These are phyloP conservation scores for Scytalidium sp. DNA, from an alignment of 2,329 filamentous ascomycete species.

Conservation along the genomic window DNA sequence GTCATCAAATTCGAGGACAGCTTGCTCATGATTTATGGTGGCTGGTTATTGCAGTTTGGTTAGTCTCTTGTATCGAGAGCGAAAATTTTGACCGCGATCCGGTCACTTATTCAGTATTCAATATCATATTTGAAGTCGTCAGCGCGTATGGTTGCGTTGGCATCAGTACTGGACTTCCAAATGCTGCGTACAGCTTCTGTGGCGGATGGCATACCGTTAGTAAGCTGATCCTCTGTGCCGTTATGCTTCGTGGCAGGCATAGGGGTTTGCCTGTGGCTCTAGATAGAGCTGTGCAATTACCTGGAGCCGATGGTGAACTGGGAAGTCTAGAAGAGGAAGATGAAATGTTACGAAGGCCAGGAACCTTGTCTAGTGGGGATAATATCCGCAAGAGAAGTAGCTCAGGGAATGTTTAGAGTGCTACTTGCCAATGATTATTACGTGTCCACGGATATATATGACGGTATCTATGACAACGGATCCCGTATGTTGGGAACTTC, in stretches of 20 bases:
- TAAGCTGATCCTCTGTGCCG: conserved; percentile 55
- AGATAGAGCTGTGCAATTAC: conserved; percentile 49
- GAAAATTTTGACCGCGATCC: conserved; percentile 50
- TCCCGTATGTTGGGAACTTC: too few species aligned
- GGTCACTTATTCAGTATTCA: conserved; percentile 54
- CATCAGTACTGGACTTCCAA: conserved; percentile 53
- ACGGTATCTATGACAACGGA: too few species aligned
- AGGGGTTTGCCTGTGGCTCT: conserved; percentile 54
- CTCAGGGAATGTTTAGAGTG: too few species aligned
- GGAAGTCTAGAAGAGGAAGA: background rate
- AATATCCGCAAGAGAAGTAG: too few species aligned
- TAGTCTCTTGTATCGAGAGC: conserved; percentile 60
- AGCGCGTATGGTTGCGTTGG: conserved; percentile 61
- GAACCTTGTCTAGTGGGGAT: too few species aligned
- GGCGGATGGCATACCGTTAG: conserved; percentile 52
- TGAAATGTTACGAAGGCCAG: too few species aligned
- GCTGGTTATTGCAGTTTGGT: conserved; percentile 57
- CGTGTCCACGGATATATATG: too few species aligned
- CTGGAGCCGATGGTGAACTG: conserved; percentile 22
- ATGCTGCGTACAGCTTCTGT: conserved; percentile 50
- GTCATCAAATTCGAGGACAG: conserved; percentile 56
- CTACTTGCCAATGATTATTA: too few species aligned
- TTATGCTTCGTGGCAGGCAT: conserved; percentile 56
- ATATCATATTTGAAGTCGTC: conserved; percentile 56
- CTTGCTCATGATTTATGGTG: conserved; percentile 67